Base-by-base conservation (phyloP, 768 basidiomycete genomes). In the Scleroderma citrinum region DNA sequence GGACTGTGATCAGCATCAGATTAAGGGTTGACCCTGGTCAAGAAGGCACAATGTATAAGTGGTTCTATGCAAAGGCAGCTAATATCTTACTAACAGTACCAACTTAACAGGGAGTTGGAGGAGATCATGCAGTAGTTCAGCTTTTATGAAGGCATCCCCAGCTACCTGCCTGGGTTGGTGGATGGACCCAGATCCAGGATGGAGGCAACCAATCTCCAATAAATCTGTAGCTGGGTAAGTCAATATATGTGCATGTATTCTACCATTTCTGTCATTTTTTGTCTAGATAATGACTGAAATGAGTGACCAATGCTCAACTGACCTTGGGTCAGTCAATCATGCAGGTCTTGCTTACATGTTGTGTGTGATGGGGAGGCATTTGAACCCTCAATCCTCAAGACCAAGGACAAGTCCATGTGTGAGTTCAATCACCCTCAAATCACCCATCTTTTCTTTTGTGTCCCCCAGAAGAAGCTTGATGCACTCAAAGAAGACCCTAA, bases 401-500 rank as follows among this genome's bases (percentile, higher is more conserved):
- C 5, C 20, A 20, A 23, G 23, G 39, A 40, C 16, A 40, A 40
- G 39, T 21, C 13, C 3, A 23, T 12, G 7, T 10, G 16, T 14
- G 10, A 20, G 16, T 40, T 40, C 20, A 40, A 40, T 12, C 20
- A 40, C 23, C 39, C 47, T 8, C 37, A 40, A 29, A 20, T 48
- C 10, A 37, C 38, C 14, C 8, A n/a, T n/a, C n/a, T n/a, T n/a
- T n/a, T 11, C 14, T 42, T 13, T 39, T 48, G 16, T 48, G 29
- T n/a, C 31, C 39, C 47, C 17, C 11, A 3, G 39, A 48, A 42
- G 23, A 40, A 42, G 31, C 23, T 31, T 5, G 17, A n/a, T 16
- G 19, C n/a, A 14, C 42, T 48, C 31, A 39, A 42, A 2, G 47
- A 48, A 7, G 37, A 48, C 16, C 47, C 37, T 23, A 24, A 48